phyloP scores from a whole-genome alignment of 495 filamentous ascomycete species.

The Penicillium antarcticum region DNA sequence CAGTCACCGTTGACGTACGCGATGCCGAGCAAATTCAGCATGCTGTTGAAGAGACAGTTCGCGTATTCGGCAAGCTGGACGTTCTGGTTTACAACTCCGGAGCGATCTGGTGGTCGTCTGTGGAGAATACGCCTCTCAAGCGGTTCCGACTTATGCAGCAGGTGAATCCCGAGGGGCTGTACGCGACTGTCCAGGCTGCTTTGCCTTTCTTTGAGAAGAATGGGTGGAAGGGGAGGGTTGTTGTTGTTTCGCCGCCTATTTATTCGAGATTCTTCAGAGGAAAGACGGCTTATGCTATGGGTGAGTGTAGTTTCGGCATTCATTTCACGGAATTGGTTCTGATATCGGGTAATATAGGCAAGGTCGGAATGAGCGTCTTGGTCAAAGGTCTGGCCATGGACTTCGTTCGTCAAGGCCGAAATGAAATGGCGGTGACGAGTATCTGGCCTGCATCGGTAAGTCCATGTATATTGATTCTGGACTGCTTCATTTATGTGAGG shows the following conservation, averaged over 20 bases:
- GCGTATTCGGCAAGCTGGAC: constrained; percentile 63
- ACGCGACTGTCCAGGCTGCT: constrained; percentile 59
- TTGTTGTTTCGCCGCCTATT: constrained; percentile 83
- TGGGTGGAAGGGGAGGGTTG: constrained; percentile 57
- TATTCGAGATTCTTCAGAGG: constrained; percentile 82
- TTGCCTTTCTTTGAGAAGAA: constrained; percentile 59
- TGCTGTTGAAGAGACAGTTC: constrained; percentile 59
- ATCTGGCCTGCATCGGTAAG: constrained; percentile 74
- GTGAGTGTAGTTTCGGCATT: constrained; percentile 25
- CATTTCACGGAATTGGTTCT: background rate
- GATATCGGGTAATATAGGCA: constrained; percentile 36
- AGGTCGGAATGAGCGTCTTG: constrained; percentile 79
- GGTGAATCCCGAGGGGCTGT: constrained; percentile 70
- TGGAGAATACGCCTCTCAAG: constrained; percentile 70
- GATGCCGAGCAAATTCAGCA: constrained; percentile 58
- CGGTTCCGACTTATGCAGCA: constrained; percentile 80
- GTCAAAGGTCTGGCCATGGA: constrained; percentile 84
- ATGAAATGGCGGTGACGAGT: constrained; percentile 72
- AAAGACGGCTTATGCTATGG: constrained; percentile 85
- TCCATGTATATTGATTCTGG: constrained; percentile 22
- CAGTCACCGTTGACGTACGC: constrained; percentile 70
- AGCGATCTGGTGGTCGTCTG: constrained; percentile 82
- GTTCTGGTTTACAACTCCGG: constrained; percentile 80
- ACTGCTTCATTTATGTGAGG: background rate
- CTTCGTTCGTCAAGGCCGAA: constrained; percentile 61